A percentile compares a stretch with the other conserved stretches of the same genome.
phyloP scores from a whole-genome alignment of 2,329 filamentous ascomycete genomes.

The Rasamsonia emersonii region DNA sequence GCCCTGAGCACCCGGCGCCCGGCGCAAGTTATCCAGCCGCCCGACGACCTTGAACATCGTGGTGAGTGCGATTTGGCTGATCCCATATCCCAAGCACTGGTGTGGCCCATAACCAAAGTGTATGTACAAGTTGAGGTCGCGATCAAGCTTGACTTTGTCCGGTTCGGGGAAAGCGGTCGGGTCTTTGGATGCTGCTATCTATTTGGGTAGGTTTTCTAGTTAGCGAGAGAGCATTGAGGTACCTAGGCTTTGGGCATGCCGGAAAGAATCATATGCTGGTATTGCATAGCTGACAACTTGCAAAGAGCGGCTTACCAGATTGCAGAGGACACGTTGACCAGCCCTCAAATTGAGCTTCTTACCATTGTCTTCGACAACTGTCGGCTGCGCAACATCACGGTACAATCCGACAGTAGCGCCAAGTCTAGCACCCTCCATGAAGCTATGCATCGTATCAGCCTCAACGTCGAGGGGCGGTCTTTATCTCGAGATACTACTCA shows the following conservation, averaged over 20 bases:
- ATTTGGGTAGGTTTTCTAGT: constrained; percentile 1
- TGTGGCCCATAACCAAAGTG: constrained; percentile 57
- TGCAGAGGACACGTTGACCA: constrained; percentile 27
- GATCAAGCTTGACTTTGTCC: constrained; percentile 48
- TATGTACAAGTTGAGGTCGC: constrained; percentile 55
- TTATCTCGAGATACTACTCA: constrained; percentile 16
- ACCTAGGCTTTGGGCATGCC: too few species aligned
- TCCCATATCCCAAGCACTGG: constrained; percentile 46
- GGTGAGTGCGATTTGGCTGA: constrained; percentile 25
- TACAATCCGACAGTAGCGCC: constrained; percentile 29
- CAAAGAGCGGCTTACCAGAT: constrained; percentile 26
- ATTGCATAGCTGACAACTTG: too few species aligned
- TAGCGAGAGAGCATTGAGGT: constrained; percentile 2
- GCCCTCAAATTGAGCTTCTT: constrained; percentile 24
- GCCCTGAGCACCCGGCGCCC: constrained; percentile 33
- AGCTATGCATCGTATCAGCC: constrained; percentile 20
- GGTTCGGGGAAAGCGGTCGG: constrained; percentile 30
- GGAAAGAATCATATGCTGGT: too few species aligned
- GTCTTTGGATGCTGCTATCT: constrained; percentile 29
- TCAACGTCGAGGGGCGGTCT: too few species aligned
- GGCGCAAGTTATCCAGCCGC: constrained; percentile 32
- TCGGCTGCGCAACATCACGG: constrained; percentile 24
- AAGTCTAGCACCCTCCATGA: constrained; percentile 33
- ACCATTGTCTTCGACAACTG: constrained; percentile 26
- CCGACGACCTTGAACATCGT: constrained; percentile 35